These are phyloP conservation scores for Sonneratia caseolaris DNA, from an alignment of 345 rosid genomes.

Conservation along the genomic window DNA sequence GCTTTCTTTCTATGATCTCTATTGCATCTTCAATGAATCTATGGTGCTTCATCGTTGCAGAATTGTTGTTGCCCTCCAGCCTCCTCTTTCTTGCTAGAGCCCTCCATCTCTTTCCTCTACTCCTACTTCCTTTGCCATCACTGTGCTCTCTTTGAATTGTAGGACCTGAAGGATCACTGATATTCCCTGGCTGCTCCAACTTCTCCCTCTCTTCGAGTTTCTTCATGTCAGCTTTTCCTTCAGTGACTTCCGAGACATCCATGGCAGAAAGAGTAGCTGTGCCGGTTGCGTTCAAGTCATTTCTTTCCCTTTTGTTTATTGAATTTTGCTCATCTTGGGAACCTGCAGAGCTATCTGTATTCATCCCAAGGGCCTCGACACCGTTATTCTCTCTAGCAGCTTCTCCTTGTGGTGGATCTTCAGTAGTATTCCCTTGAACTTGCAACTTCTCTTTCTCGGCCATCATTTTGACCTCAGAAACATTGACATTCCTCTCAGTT, in stretches of 20 bases:
- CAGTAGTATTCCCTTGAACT: background rate
- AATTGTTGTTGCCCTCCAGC: conserved; percentile 14
- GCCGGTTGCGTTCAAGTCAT: background rate
- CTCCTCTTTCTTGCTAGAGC: conserved; percentile 21
- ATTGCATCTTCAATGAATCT: background rate
- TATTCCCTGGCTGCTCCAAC: conserved; percentile 12
- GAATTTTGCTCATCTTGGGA: background rate
- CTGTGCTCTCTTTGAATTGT: conserved; percentile 2
- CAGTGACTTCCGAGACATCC: background rate
- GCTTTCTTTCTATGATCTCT: background rate
- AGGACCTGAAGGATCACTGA: conserved; percentile 2
- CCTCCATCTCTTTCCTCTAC: conserved; percentile 28
- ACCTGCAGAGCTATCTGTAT: background rate
- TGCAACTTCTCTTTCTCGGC: background rate
- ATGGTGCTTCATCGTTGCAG: background rate
- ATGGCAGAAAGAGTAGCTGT: background rate
- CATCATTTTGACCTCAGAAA: background rate
- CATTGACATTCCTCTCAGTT: background rate
- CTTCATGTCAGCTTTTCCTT: conserved; percentile 8
- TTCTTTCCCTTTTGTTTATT: background rate
- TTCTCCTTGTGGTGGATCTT: background rate
- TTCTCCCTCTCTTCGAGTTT: conserved; percentile 15
- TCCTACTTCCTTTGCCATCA: conserved; percentile 11
- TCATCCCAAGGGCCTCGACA: background rate
- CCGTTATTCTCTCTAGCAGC: background rate